phyloP scores from a whole-genome alignment of 176 grass and related monocot species.

The Zoysia pacifica region DNA sequence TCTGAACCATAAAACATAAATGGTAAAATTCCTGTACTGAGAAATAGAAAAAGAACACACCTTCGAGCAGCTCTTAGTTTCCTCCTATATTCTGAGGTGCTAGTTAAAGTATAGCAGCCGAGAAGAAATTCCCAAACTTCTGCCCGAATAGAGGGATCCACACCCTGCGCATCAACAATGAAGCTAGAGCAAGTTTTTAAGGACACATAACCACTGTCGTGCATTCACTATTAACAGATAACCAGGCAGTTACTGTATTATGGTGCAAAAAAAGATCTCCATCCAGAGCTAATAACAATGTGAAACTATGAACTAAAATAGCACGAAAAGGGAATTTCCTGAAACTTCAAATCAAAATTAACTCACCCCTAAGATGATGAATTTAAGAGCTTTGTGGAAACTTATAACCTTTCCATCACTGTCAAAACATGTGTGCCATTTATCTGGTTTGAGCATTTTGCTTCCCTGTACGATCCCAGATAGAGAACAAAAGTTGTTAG shows the following conservation, averaged over 20 bases:
- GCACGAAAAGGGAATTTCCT: neutral
- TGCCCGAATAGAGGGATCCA: conserved; percentile 87
- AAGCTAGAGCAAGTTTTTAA: conserved; percentile 25
- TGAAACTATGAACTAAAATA: neutral
- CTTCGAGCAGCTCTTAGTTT: conserved; percentile 82
- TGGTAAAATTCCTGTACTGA: neutral
- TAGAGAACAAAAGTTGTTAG: neutral
- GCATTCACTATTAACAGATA: neutral
- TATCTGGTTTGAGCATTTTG: conserved; percentile 91
- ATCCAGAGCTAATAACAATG: conserved; percentile 10
- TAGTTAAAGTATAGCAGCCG: conserved; percentile 86
- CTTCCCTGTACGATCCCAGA: conserved; percentile 51
- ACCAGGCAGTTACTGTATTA: neutral
- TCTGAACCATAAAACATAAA: conserved; percentile 26
- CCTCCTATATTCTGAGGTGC: conserved; percentile 70
- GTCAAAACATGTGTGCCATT: conserved; percentile 83
- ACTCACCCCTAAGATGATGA: conserved; percentile 91
- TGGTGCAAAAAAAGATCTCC: neutral
- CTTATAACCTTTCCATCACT: conserved; percentile 69
- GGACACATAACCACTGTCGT: neutral
- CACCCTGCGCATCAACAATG: conserved; percentile 56
- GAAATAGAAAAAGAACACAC: conserved; percentile 36
- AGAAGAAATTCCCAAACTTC: conserved; percentile 99
- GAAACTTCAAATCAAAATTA: conserved; percentile 18
- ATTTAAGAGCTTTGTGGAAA: conserved; percentile 88